Percentiles rank a stretch among this genome's conserved stretches.
Conservation (phyloP, 768 basidiomycete genomes). For the Mycena chlorophos region DNA sequence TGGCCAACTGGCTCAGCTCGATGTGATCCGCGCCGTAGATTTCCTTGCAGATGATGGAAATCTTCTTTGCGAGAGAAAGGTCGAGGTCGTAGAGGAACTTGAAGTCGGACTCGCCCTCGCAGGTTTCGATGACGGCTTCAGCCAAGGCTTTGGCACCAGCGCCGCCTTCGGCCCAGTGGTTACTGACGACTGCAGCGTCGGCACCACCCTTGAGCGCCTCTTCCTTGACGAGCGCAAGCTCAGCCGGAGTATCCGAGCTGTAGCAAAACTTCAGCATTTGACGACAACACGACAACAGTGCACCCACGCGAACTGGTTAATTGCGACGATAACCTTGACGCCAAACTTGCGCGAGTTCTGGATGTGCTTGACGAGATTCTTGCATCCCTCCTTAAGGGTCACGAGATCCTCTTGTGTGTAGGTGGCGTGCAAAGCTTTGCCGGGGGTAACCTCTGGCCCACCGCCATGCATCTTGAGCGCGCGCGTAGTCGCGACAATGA, state of each 20-base stretch:
- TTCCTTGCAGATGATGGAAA: conserved; percentile 80
- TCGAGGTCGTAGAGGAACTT: conserved; percentile 91
- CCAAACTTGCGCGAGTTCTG: conserved; percentile 95
- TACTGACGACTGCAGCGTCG: conserved; percentile 92
- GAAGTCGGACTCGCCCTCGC: conserved; percentile 82
- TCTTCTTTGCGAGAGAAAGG: conserved; percentile 85
- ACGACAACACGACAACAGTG: neutral
- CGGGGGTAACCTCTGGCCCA: conserved; percentile 94
- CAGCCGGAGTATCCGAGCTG: conserved; percentile 88
- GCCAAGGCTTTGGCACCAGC: conserved; percentile 87
- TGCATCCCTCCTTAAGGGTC: conserved; percentile 86
- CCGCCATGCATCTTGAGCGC: conserved; percentile 99
- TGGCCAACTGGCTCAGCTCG: conserved; percentile 80
- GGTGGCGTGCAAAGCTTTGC: conserved; percentile 89
- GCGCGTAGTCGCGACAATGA: conserved; percentile 96
- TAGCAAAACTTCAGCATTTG: conserved; percentile 4
- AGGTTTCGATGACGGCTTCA: conserved; percentile 85
- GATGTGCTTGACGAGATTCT: conserved; percentile 92
- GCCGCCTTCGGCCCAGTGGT: conserved; percentile 97
- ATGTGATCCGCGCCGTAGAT: conserved; percentile 95
- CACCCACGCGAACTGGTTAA: conserved; percentile 92
- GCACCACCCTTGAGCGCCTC: conserved; percentile 84
- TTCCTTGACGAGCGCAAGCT: conserved; percentile 80
- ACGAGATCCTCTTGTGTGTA: conserved; percentile 93
- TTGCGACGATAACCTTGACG: conserved; percentile 91